These are phyloP conservation scores for Kalmanozyma brasiliensis DNA, from an alignment of 1,284 basidiomycete genomes.

Conservation along the genomic window DNA sequence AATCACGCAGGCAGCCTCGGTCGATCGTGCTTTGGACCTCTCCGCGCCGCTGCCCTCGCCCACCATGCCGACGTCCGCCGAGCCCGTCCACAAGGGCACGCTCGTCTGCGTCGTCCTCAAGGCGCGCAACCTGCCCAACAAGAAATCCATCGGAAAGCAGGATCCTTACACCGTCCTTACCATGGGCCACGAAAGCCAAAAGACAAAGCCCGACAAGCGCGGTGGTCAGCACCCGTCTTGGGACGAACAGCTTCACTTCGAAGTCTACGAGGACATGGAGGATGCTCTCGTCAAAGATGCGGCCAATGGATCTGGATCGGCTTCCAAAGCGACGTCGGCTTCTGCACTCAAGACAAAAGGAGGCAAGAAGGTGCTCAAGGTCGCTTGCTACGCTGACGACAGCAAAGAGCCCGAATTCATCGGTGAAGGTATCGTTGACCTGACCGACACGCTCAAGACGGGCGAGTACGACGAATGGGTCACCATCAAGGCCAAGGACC, in stretches of 20 bases:
- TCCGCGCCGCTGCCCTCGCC: background rate
- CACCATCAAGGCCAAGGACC: slow-evolving; percentile 68
- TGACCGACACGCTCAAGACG: slow-evolving; percentile 88
- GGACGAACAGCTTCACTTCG: slow-evolving; percentile 98
- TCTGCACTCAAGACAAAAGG: slow-evolving; percentile 71
- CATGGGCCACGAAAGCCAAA: slow-evolving; percentile 77
- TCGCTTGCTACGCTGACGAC: slow-evolving; percentile 94
- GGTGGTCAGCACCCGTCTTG: slow-evolving; percentile 98
- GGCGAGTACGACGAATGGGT: slow-evolving; percentile 99
- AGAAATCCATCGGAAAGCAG: slow-evolving; percentile 78
- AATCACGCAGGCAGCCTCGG: background rate
- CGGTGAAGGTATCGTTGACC: slow-evolving; percentile 86
- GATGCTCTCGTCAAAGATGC: slow-evolving; percentile 72
- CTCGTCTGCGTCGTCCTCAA: slow-evolving; percentile 93
- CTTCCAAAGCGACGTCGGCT: slow-evolving; percentile 26
- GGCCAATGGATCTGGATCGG: slow-evolving; percentile 38
- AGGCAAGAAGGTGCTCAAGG: slow-evolving; percentile 80
- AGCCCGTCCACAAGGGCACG: slow-evolving; percentile 74
- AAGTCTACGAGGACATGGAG: slow-evolving; percentile 82
- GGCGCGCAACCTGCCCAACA: slow-evolving; percentile 75
- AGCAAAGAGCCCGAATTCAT: slow-evolving; percentile 93
- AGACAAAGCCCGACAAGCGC: slow-evolving; percentile 79
- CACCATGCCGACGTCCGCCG: slow-evolving; percentile 33
- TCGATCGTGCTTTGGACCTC: background rate
- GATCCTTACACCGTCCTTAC: slow-evolving; percentile 90